These are phyloP conservation scores for Penicillium cosmopolitanum DNA, from an alignment of 495 filamentous ascomycete species.

Conservation along the genomic window DNA sequence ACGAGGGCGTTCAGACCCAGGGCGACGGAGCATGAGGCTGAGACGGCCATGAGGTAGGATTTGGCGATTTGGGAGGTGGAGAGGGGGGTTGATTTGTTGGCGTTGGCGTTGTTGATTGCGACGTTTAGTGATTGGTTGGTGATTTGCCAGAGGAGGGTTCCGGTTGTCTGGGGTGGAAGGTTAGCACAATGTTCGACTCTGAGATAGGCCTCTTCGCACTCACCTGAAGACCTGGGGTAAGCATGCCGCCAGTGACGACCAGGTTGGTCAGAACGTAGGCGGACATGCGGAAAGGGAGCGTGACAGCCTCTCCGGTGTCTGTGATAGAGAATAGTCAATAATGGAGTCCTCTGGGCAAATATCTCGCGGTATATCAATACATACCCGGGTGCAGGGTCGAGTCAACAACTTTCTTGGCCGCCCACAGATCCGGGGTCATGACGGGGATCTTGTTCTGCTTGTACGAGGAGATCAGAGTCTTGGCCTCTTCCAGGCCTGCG, in stretches of 20 bases:
- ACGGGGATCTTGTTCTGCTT: constrained; percentile 72
- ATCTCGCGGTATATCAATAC: constrained; percentile 8
- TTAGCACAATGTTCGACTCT: too few species aligned
- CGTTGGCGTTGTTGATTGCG: constrained; percentile 94
- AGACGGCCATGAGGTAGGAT: constrained; percentile 90
- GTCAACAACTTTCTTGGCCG: constrained; percentile 94
- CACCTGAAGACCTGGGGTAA: constrained; percentile 69
- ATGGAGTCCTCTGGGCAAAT: not conserved
- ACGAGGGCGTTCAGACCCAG: constrained; percentile 90
- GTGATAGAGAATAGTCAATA: not conserved
- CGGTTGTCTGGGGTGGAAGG: constrained; percentile 62
- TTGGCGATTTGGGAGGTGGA: constrained; percentile 77
- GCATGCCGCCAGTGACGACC: constrained; percentile 97
- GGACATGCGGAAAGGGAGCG: constrained; percentile 96
- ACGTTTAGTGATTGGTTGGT: constrained; percentile 98
- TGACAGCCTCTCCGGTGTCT: constrained; percentile 91
- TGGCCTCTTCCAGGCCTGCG: constrained; percentile 80
- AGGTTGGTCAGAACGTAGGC: constrained; percentile 93
- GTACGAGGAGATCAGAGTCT: constrained; percentile 73
- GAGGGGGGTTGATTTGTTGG: constrained; percentile 92
- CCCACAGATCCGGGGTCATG: constrained; percentile 93
- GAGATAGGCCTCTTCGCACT: not conserved
- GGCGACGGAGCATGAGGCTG: constrained; percentile 89
- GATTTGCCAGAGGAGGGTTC: constrained; percentile 93
- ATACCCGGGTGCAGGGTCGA: constrained; percentile 92